Base-by-base conservation (phyloP, 495 filamentous ascomycete species). In the Xylaria cubensis region DNA sequence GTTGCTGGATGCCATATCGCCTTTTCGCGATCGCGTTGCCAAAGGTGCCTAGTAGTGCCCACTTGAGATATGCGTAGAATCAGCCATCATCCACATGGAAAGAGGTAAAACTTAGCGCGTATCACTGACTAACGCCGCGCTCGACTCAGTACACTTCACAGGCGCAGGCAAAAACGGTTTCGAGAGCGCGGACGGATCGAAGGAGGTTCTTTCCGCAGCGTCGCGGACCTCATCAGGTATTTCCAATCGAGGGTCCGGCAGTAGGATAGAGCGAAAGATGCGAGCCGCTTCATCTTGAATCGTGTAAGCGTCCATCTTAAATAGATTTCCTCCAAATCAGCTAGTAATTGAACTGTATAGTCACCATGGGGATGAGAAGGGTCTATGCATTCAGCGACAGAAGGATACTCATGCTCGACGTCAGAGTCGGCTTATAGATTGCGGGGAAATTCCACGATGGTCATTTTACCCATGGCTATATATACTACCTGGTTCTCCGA, bases 131-230 rank as follows among this genome's bases (percentile, higher is more conserved):
- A 79, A 67, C 34, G 77, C 77, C 3, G 77, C 44, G 59, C 77
- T 79, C 26, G 72, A 72, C 70, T 79, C 77, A 17, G 62, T 79
- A 21, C 77, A 79, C 44, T 79, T 79, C 17, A 79, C 44, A 6
- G 77, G 77, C 5, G 77, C 74, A 3, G 77, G 77, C 26, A 79
- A 67, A 51, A 77, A 77, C 2, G 77, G 77, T 32, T 32, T 9
- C 3, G 53, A 26, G 29, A 78, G 61, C 2, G 77, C 72, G 1
- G 72, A 68, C 12, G 51, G 0, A 55, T 77, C 73, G 64, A 79
- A 79, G 3, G 73, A 67, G 2, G 77, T 79, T 46, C 73, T 72
- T 21, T 34, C 1, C 4, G 74, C 75, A 1, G 72, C 74, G 0
- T 66, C 68, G 34, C 71, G 58, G 26, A 79, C 77, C 0, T 63